Base-by-base conservation (phyloP, 805 yeast genomes). In the Danielia reshetovae region DNA sequence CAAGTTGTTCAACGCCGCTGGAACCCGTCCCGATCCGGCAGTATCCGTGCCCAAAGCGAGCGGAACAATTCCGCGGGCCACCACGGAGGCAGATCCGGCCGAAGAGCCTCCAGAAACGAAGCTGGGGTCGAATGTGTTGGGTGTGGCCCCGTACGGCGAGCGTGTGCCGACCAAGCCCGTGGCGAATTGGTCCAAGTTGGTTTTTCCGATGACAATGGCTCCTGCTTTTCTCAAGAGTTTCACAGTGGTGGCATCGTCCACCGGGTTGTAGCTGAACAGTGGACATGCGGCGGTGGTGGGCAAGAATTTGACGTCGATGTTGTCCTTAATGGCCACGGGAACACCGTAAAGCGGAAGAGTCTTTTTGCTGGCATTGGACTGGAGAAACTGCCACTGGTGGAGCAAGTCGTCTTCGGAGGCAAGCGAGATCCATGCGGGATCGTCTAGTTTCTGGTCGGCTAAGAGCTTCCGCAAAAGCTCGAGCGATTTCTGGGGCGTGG, bases 1-100 rank as follows among this genome's bases (percentile, higher is more conserved):
- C 48, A 88, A 64, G 60, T 93, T 93, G 72, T 90, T 90, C 46
- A 90, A 70, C 19, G 88, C 90, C 17, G 97, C 97, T 18, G 98
- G 98, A 21, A 90, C 98, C 53, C 98, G 77, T 27, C 97, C 97
- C 5, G 96, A 86, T 15, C 98, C 98, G 7, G 98, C 98, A 24
- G 98, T 90, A 57, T 90, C 98, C 5, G 97, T 93, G 24, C 97
- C 97, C 48, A 90, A 69, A 1, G 96, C 74, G 31, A 90, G 52
- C 22, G 97, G 96, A 12, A 86, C 96, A 30, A 80, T 68, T 39
- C 97, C 97, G 47, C 88, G 74, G 14, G 88, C 90, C 13, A 88
- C 97, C 15, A 81, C 89, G 10, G 81, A 79, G 5, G 96, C 94
- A n/a, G 96, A 86, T 9, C 98, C 98, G 1, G 97, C 88, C 24